Conservation (phyloP, 1,139 yeast genomes). For the Hyphopichia fennica region DNA sequence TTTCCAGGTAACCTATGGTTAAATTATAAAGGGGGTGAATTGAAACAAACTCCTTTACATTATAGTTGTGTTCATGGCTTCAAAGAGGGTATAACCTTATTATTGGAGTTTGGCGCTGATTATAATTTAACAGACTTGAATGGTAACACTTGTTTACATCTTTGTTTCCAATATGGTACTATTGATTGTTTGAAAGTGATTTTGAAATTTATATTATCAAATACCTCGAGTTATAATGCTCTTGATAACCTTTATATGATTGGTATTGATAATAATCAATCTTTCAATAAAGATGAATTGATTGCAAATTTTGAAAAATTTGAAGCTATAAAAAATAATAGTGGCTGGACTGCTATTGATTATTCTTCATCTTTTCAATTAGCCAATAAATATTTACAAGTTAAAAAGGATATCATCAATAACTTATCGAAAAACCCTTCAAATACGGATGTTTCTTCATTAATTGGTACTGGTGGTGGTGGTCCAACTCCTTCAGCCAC, state of each 20-base stretch:
- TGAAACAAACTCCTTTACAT: slow-evolving; percentile 71
- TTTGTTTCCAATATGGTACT: slow-evolving; percentile 78
- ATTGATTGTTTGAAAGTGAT: slow-evolving; percentile 62
- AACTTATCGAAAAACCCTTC: background rate
- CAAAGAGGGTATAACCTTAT: slow-evolving; percentile 65
- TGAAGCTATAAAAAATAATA: slow-evolving; percentile 44
- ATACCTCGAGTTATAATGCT: too few relatives aligned
- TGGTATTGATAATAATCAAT: background rate
- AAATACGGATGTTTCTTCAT: background rate
- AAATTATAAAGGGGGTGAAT: slow-evolving; percentile 47
- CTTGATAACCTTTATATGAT: too few relatives aligned
- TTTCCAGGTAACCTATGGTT: slow-evolving; percentile 69
- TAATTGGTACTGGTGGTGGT: background rate
- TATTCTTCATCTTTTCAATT: slow-evolving; percentile 53
- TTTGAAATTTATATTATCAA: slow-evolving; percentile 29
- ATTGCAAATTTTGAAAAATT: slow-evolving; percentile 36
- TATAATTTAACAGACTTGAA: slow-evolving; percentile 56
- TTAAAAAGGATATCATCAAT: slow-evolving; percentile 15
- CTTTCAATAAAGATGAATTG: slow-evolving; percentile 41
- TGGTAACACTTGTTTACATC: slow-evolving; percentile 79
- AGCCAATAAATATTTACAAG: slow-evolving; percentile 21
- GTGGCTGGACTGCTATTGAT: slow-evolving; percentile 72
- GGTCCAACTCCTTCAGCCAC: background rate
- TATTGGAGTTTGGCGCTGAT: slow-evolving; percentile 82
- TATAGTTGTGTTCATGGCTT: slow-evolving; percentile 68